phyloP scores from a whole-genome alignment of 2,329 filamentous ascomycete genomes.

The Plenodomus biglobosus region DNA sequence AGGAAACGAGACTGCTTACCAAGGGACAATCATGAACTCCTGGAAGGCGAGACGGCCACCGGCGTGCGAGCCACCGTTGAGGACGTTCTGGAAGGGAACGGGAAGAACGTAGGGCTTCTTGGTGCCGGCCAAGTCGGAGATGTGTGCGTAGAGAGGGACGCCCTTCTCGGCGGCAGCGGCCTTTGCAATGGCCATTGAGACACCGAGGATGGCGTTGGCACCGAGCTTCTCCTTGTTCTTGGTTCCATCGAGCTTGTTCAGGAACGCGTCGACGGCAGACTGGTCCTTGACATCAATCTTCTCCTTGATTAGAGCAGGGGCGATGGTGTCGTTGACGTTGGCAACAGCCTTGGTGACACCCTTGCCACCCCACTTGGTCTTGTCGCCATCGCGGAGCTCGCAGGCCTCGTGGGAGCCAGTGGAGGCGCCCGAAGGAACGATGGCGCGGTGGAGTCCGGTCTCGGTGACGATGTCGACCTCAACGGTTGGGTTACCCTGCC shows the following conservation, averaged over 20 bases:
- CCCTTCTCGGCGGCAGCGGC: constrained; percentile 58
- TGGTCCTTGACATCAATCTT: constrained; percentile 58
- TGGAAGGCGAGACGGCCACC: constrained; percentile 78
- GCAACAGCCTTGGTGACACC: constrained; percentile 58
- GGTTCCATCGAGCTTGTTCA: constrained; percentile 58
- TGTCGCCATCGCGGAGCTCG: constrained; percentile 57
- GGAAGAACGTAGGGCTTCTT: constrained; percentile 59
- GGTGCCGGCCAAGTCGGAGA: constrained; percentile 56
- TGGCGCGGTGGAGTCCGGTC: constrained; percentile 94
- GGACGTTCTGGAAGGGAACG: constrained; percentile 59
- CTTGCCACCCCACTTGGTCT: constrained; percentile 57
- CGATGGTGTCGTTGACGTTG: constrained; percentile 59
- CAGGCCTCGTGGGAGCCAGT: constrained; percentile 63
- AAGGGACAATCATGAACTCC: constrained; percentile 59
- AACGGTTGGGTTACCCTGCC: constrained; percentile 86
- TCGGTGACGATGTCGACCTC: constrained; percentile 97
- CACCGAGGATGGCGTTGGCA: constrained; percentile 63
- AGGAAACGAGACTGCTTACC: constrained; percentile 36
- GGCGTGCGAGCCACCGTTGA: constrained; percentile 82
- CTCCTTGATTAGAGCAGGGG: constrained; percentile 57
- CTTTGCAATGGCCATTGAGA: constrained; percentile 62
- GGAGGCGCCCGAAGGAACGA: constrained; percentile 94
- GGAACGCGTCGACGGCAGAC: constrained; percentile 56
- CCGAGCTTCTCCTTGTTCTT: constrained; percentile 61
- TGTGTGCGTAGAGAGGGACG: constrained; percentile 60